Percentiles rank a stretch among this genome's conserved stretches.
Conservation (phyloP, 2,329 filamentous ascomycete genomes). For the Talaromyces funiculosus region DNA sequence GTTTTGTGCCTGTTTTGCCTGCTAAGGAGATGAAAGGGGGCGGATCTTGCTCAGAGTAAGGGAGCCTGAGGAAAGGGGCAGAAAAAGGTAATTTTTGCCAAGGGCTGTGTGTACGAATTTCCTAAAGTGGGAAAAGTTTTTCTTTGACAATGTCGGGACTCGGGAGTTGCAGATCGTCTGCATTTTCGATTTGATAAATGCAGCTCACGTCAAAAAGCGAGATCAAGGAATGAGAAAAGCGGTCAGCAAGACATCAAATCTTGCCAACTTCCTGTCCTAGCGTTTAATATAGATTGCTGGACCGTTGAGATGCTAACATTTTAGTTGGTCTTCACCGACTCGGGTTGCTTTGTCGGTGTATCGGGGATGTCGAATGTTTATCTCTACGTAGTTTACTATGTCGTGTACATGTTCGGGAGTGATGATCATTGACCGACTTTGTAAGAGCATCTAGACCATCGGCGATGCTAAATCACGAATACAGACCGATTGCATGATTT, state of each 20-base stretch:
- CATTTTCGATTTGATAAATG: not conserved
- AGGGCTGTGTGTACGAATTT: not conserved
- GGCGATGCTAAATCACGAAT: not conserved
- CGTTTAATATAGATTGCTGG: not conserved
- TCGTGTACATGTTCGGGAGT: not conserved
- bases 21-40: not conserved
- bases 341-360: not conserved
- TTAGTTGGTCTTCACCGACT: conserved; percentile 1
- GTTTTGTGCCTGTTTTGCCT: not conserved
- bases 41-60: not conserved
- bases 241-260: not conserved
- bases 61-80: not conserved
- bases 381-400: not conserved
- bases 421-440: conserved; percentile 4
- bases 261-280: not conserved
- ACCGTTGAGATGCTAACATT: not conserved
- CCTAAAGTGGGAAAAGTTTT: not conserved
- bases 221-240: not conserved
- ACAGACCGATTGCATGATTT: not conserved
- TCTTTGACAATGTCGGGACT: no score
- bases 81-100: not conserved
- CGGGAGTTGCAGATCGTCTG: not conserved
- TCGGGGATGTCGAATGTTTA: not conserved
- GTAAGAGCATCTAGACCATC: not conserved
- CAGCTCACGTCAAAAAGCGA: not conserved